phyloP scores from a whole-genome alignment of 1,284 basidiomycete species.

The Abortiporus biennis region DNA sequence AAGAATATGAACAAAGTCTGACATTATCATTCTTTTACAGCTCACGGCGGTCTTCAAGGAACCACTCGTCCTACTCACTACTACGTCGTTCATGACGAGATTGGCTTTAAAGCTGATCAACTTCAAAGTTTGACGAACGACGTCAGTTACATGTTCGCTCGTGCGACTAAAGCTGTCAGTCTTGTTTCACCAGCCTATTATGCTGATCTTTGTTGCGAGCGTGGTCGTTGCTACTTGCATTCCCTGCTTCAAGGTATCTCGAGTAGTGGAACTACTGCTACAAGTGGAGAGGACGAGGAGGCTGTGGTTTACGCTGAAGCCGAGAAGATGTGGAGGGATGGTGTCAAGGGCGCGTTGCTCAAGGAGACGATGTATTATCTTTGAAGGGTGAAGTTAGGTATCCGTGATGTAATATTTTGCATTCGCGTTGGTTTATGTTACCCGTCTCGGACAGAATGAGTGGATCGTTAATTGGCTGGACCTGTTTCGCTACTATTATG shows the following conservation, averaged over 20 bases:
- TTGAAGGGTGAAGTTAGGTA: no score
- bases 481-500: no score
- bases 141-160: constrained; percentile 70
- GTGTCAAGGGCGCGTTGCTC: constrained; percentile 42
- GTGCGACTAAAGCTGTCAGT: constrained; percentile 76
- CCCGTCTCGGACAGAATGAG: no score
- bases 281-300: constrained; percentile 27
- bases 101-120: constrained; percentile 58
- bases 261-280: constrained; percentile 28
- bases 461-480: no score
- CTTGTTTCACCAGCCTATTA: constrained; percentile 76
- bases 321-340: constrained; percentile 44
- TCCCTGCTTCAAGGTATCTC: constrained; percentile 53
- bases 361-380: constrained; percentile 72
- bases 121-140: constrained; percentile 55
- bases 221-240: constrained; percentile 70
- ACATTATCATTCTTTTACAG: constrained; percentile 9
- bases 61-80: constrained; percentile 73
- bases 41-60: constrained; percentile 31
- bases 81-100: constrained; percentile 71
- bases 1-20: constrained; percentile 11
- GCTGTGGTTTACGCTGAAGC: constrained; percentile 51
- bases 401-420: no score
- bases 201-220: constrained; percentile 70
- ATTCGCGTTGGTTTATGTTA: no score